Conservation (phyloP, 192 early-diverging fungal species). For the Jimgerdemannia flammicorona region DNA sequence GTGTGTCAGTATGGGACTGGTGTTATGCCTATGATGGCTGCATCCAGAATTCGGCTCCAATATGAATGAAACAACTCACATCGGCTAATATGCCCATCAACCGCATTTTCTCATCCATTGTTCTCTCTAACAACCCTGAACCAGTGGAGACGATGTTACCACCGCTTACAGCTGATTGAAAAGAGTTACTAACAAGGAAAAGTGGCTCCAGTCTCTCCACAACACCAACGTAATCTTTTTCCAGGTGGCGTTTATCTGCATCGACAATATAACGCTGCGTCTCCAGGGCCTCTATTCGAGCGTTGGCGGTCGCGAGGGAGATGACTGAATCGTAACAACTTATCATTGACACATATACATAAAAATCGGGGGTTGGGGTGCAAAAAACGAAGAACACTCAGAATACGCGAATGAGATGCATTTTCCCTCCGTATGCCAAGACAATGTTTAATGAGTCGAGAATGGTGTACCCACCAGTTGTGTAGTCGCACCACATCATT, state of each 20-base stretch:
- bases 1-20: too few relatives aligned
- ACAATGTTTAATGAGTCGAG: background rate
- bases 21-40: background rate
- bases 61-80: constrained; percentile 10
- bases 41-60: background rate
- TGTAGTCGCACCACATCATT: background rate
- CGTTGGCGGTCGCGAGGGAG: constrained; percentile 11
- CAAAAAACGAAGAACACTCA: too few relatives aligned
- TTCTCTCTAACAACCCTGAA: constrained; percentile 21
- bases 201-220: constrained; percentile 27
- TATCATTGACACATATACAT: background rate
- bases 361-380: background rate
- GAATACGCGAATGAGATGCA: too few relatives aligned
- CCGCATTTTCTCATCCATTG: constrained; percentile 30
- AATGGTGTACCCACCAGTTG: background rate
- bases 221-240: constrained; percentile 33
- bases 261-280: constrained; percentile 33
- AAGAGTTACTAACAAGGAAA: constrained; percentile 10
- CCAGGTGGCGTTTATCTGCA: constrained; percentile 20
- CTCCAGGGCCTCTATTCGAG: constrained; percentile 22
- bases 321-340: constrained; percentile 38
- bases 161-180: background rate
- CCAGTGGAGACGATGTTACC: background rate
- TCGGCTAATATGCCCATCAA: constrained; percentile 35
- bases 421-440: too few relatives aligned